Evolutionary conservation across 2,329 filamentous ascomycete species (phyloP).

Genomic region (Fusarium pseudonygamai): DNA sequence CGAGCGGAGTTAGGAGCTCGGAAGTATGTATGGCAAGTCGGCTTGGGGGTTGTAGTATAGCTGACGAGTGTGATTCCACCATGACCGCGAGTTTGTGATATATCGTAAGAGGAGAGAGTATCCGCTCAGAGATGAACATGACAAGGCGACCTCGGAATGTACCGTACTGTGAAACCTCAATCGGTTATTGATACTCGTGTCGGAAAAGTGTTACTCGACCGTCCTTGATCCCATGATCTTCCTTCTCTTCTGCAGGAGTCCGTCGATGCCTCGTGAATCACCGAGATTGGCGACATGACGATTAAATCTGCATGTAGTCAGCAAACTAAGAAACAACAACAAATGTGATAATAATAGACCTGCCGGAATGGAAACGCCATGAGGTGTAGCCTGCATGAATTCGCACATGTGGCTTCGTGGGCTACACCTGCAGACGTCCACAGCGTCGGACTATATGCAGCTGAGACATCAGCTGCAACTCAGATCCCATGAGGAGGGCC

Average conservation of each 20-base stretch:
- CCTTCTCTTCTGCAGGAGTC: background rate
- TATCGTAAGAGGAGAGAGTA: conserved; percentile 4
- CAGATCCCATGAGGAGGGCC: conserved; percentile 6
- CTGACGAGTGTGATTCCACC: conserved; percentile 17
- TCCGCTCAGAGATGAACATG: background rate
- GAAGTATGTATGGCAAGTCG: conserved; percentile 9
- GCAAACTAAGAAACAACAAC: background rate
- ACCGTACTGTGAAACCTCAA: conserved; percentile 21
- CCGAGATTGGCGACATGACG: conserved; percentile 8
- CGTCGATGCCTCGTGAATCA: background rate
- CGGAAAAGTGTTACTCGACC: background rate
- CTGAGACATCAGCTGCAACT: conserved; percentile 20
- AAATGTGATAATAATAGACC: conserved; percentile 18
- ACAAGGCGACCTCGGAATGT: background rate
- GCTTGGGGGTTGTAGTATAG: conserved; percentile 16
- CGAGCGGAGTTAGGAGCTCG: conserved; percentile 7
- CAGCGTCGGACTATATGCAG: conserved; percentile 21
- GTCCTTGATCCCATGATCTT: background rate
- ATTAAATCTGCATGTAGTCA: conserved; percentile 16
- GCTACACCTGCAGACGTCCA: conserved; percentile 12
- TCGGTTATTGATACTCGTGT: conserved; percentile 13
- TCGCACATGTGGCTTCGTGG: conserved; percentile 8
- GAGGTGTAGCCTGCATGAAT: background rate
- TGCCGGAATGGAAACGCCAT: conserved; percentile 9
- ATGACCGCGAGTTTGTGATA: conserved; percentile 1